Base-by-base conservation (phyloP, 2,329 filamentous ascomycete genomes). In the Cyphellophora attinorum region DNA sequence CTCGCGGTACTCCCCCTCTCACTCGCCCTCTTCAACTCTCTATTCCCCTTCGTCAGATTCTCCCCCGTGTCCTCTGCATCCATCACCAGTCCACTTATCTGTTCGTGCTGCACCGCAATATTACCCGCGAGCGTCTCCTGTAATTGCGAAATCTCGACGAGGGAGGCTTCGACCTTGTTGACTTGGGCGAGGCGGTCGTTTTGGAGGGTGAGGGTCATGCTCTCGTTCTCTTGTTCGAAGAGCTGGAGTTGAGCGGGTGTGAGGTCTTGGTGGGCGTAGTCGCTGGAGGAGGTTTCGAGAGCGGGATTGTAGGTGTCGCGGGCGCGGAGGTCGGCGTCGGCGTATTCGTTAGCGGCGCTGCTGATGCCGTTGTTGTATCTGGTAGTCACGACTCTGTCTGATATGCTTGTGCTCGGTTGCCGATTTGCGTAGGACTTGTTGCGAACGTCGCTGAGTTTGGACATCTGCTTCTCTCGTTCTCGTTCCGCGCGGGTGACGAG, bases 121-220 rank as follows among this genome's bases (percentile, higher is more conserved):
- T 95, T 93, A 50, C 76, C 76, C 27, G 91, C 85, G 10, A 98
- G 78, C 35, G 89, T 79, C 36, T 83, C 85, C 56, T 98, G 91
- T 33, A 98, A 67, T 54, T 93, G 86, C 5, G 85, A 82, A 44
- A 98, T 95, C 57, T 98, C 91, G 3, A 93, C 60, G 5, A 98
- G 71, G 1, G 86, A 94, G 55, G 83, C 85, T 57, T 98, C 86
- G 0, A 86, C 86, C 16, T 73, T 93, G 84, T 81, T 83, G 47
- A 96, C 85, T 70, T 96, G 91, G 58, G 88, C 81, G 55, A 96
- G 65, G n/a, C 84, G 86, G 61, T 82, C 85, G 59, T 95, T 85
- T 58, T 93, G 94, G 59, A 94, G 84, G 58, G 82, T 83, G 49
- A 96, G 70, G n/a, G n/a, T n/a, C 79, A 98, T 86, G 44, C 85